Evolutionary conservation across 225 moss, liverwort and hornwort genomes (phyloP).

Genomic region (Physcomitrellopsis africana): DNA sequence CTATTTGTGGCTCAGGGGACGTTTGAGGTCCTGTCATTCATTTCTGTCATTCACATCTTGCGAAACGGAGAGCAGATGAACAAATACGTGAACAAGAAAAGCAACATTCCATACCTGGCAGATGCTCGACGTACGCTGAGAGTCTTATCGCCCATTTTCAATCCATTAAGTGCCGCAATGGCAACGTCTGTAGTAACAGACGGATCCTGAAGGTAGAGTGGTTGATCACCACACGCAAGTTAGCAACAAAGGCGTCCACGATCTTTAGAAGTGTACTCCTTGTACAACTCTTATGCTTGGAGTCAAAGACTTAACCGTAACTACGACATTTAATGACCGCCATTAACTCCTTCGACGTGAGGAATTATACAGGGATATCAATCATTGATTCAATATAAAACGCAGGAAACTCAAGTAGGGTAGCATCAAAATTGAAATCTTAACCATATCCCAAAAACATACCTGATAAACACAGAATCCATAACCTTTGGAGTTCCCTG

Average conservation of each 20-base stretch:
- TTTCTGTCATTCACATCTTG: slow-evolving; percentile 99
- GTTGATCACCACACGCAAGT: slow-evolving; percentile 58
- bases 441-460: neutral
- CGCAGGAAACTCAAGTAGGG: neutral
- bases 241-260: slow-evolving; percentile 46
- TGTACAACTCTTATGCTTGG: neutral
- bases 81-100: slow-evolving; percentile 67
- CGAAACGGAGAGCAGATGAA: slow-evolving; percentile 84
- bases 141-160: slow-evolving; percentile 99
- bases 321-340: neutral
- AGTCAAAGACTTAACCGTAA: slow-evolving; percentile 1
- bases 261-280: slow-evolving; percentile 15
- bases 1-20: slow-evolving; percentile 99
- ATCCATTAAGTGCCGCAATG: slow-evolving; percentile 99
- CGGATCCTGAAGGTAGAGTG: slow-evolving; percentile 82
- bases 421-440: slow-evolving; percentile 4
- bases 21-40: slow-evolving; percentile 99
- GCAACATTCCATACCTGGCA: slow-evolving; percentile 89
- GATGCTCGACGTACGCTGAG: slow-evolving; percentile 99
- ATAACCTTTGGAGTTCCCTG: slow-evolving; percentile 97
- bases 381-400: neutral
- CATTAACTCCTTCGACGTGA: too few relatives aligned
- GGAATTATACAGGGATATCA: too few relatives aligned
- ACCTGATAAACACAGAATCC: slow-evolving; percentile 99
- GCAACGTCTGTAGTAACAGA: slow-evolving; percentile 97